phyloP scores from a whole-genome alignment of 371 early-diverging fungal species.

The Catenaria anguillulae region DNA sequence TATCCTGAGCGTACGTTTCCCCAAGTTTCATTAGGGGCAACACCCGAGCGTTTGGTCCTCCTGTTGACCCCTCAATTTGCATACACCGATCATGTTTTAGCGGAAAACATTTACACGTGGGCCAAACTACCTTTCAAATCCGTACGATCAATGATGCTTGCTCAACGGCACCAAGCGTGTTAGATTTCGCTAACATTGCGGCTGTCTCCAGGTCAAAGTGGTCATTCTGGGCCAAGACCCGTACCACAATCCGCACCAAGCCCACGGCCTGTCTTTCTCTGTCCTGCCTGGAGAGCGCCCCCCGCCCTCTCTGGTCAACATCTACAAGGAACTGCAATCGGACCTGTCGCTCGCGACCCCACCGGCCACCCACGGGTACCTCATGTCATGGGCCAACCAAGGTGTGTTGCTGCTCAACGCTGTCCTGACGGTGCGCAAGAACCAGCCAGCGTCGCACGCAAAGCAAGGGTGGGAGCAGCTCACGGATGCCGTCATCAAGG shows the following conservation, averaged over 20 bases:
- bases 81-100: too few relatives aligned
- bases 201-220: slow-evolving; percentile 41
- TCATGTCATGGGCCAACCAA: slow-evolving; percentile 71
- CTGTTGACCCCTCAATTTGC: too few relatives aligned
- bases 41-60: background rate
- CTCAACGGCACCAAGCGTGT: too few relatives aligned
- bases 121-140: slow-evolving; percentile 35
- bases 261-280: slow-evolving; percentile 83
- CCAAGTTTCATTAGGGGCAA: background rate
- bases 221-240: slow-evolving; percentile 95
- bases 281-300: slow-evolving; percentile 55
- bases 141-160: too few relatives aligned
- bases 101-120: slow-evolving; percentile 68
- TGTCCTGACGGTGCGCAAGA: slow-evolving; percentile 74
- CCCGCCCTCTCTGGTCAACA: slow-evolving; percentile 90
- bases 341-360: slow-evolving; percentile 30
- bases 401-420: slow-evolving; percentile 94
- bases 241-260: slow-evolving; percentile 84
- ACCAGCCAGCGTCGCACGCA: slow-evolving; percentile 76
- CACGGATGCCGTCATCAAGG: slow-evolving; percentile 69
- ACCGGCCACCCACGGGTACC: slow-evolving; percentile 33
- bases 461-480: slow-evolving; percentile 79
- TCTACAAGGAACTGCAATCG: slow-evolving; percentile 64
- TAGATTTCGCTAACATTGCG: slow-evolving; percentile 2
- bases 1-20: slow-evolving; percentile 56